Base-by-base conservation (phyloP, 169 alveolate genomes). In the Cryptosporidium baileyi region DNA sequence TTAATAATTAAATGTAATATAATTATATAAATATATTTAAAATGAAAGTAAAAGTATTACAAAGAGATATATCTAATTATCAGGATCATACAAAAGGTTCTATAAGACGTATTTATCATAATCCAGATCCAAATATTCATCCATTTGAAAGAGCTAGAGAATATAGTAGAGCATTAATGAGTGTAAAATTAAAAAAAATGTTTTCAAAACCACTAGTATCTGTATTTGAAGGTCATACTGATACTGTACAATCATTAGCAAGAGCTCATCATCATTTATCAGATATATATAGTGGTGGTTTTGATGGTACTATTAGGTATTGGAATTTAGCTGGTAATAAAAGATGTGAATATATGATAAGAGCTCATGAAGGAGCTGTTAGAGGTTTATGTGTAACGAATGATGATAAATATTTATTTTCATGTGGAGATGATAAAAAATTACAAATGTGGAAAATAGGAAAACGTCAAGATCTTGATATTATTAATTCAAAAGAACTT, bases 131-230 rank as follows among this genome's bases (percentile, higher is more conserved):
- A 11, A 90, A 80, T 24, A 61, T 93, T 60, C 97, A 96, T 81
- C 97, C 97, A 3, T 94, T 95, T 80, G 93, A 94, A 81, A 88
- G 94, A 80, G 97, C 96, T 38, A 90, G 98, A 74, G 99, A 97
- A 90, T 97, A 96, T 89, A 90, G 93, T 59, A 91, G 99, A 63
- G 99, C 99, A 8, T 90, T 97, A 47, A 95, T 94, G 82, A 98
- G 99, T 24, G 96, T 98, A n/a, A 98, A 98, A 88, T 89, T 98
- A 47, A 97, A 96, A 80, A 97, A 97, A 88, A 93, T 97, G 88
- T 97, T 97, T 93, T 96, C 99, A 13, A 96, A 98, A 88, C 99
- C 99, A 4, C 94, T 98, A 67, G 90, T 98, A 11, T 92, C 94
- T 45, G 96, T 97, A 15, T 88, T 98, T 74, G 96, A 95, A 63